phyloP scores from a whole-genome alignment of 108 stramenopile species.

The Fistulifera solaris region DNA sequence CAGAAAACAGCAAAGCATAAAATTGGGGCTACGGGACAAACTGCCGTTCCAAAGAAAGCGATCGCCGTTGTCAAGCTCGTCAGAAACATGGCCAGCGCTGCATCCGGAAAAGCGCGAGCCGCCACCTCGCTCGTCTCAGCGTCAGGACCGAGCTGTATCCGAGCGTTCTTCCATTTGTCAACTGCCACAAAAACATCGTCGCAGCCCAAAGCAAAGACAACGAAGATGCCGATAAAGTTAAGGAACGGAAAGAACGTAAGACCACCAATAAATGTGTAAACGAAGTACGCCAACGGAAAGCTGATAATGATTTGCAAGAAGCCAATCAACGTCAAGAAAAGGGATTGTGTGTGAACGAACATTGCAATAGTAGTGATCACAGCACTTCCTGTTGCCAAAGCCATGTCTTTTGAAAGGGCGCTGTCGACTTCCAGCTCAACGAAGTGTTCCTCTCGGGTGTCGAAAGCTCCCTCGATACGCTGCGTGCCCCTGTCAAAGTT shows the following conservation, averaged over 20 bases:
- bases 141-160: conserved; percentile 16
- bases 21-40: conserved; percentile 41
- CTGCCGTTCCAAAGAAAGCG: conserved; percentile 47
- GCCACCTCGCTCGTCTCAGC: conserved; percentile 34
- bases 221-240: conserved; percentile 57
- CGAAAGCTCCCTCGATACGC: conserved; percentile 30
- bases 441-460: conserved; percentile 35
- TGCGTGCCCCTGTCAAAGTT: conserved; percentile 21
- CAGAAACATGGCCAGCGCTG: conserved; percentile 42
- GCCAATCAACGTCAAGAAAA: conserved; percentile 32
- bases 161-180: conserved; percentile 49
- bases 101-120: conserved; percentile 40
- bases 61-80: conserved; percentile 40
- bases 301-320: conserved; percentile 38
- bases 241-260: conserved; percentile 54
- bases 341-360: conserved; percentile 41
- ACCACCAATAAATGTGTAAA: conserved; percentile 37
- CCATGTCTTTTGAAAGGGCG: conserved; percentile 27
- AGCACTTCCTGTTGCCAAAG: conserved; percentile 29
- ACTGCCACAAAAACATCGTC: conserved; percentile 44
- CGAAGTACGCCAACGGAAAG: conserved; percentile 46
- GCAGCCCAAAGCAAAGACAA: conserved; percentile 46
- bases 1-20: conserved; percentile 46
- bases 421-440: conserved; percentile 19
- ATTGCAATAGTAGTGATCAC: conserved; percentile 32